Percentiles rank a stretch among this genome's conserved stretches.
phyloP scores from a whole-genome alignment of 176 grass and related monocot species.

The Zea luxurians region DNA sequence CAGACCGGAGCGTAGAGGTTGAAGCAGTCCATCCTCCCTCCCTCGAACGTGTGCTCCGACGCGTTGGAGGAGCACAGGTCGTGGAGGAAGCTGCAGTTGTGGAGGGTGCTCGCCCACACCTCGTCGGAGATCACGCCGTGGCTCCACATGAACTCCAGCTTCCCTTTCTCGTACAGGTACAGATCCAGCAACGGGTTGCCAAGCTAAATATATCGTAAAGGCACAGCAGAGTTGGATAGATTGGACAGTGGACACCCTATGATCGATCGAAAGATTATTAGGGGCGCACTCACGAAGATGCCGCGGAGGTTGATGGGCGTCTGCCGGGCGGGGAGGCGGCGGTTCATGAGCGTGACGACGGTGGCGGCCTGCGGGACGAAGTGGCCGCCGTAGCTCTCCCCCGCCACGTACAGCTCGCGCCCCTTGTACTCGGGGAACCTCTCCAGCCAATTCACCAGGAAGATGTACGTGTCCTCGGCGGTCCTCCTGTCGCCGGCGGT shows the following conservation, averaged over 20 bases:
- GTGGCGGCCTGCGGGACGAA: constrained; percentile 46
- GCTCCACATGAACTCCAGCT: constrained; percentile 45
- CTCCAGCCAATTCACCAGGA: constrained; percentile 52
- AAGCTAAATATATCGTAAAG: not conserved
- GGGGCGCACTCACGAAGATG: constrained; percentile 30
- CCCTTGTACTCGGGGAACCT: constrained; percentile 58
- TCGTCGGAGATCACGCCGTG: constrained; percentile 54
- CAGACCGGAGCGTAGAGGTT: constrained; percentile 55
- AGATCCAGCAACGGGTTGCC: constrained; percentile 38
- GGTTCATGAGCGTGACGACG: constrained; percentile 22
- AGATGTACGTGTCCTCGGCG: constrained; percentile 39
- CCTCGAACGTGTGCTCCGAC: not conserved
- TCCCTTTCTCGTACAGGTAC: not conserved
- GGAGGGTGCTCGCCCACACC: constrained; percentile 32
- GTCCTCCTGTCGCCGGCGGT: constrained; percentile 34
- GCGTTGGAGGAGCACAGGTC: too few species aligned
- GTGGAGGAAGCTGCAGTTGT: constrained; percentile 33
- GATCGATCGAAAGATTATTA: too few species aligned
- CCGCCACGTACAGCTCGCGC: constrained; percentile 50
- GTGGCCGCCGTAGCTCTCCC: constrained; percentile 61
- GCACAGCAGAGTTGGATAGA: too few species aligned
- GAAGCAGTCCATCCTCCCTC: constrained; percentile 15
- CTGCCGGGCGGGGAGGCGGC: not conserved
- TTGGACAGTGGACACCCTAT: too few species aligned
- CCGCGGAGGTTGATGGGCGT: constrained; percentile 29